Evolutionary conservation across 345 rosid species (phyloP), one percentile per base, ranked within the genome.

Genomic region (Linum usitatissimum): DNA sequence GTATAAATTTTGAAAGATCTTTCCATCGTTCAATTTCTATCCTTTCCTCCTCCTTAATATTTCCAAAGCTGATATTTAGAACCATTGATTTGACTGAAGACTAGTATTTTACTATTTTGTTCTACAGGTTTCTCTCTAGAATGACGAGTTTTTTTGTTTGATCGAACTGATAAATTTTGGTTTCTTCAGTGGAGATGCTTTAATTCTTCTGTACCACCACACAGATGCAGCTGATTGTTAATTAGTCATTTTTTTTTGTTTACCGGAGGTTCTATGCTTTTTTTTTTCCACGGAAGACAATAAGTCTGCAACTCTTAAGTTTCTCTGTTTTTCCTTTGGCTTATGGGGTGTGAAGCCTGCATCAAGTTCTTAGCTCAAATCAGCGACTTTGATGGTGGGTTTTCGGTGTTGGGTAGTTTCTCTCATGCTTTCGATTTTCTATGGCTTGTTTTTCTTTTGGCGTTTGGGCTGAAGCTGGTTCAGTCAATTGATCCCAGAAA

Each of bases 341-440:
- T 71, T 66, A 82, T 81, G 84, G 84, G 63, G 62, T 21, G 67
- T 38, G 74, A 75, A 57, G 79, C 87, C 3, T 70, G 66, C 63
- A 19, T 75, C n/a, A 77, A 75, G 69, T 60, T 72, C 58, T 36
- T 77, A 63, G 64, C 63, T 68, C 61, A 39, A 18, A 61, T 53
- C 20, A 53, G 66, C 66, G 75, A 75, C n/a, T 79, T 82, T 59
- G 76, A 72, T 60, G 64, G 66, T 71, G 85, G 80, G 74, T 38
- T 76, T 57, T 62, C 75, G 48, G 68, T 78, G 64, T 69, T 78
- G 40, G 76, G 84, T 0, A 68, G 77, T 69, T 76, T 77, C 66
- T 73, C 79, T 3, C 79, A 67, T 57, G 30, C 71, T 55, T 55
- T 76, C 0, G 74, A 56, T 31, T 31, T 80, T 34, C 40, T 81